Evolutionary conservation across 2,329 filamentous ascomycete species (phyloP).

Genomic region (Zasmidium citrigriseum): DNA sequence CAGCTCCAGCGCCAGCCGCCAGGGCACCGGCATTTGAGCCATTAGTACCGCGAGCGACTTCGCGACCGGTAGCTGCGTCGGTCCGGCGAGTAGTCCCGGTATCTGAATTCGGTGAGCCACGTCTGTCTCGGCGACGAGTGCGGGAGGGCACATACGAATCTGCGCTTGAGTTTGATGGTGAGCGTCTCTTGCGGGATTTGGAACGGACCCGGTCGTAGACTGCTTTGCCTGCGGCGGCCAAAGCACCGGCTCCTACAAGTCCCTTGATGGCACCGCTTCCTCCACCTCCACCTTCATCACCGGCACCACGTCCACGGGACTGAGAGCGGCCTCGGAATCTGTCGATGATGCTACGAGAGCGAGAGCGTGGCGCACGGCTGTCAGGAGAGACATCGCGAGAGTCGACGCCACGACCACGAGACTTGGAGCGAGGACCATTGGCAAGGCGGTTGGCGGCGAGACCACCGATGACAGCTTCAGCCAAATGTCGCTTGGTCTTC

Average conservation of each 20-base stretch:
- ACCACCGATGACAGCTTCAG: constrained; percentile 86
- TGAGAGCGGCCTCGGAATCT: constrained; percentile 54
- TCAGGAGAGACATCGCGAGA: constrained; percentile 42
- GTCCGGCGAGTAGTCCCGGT: constrained; percentile 38
- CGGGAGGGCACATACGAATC: constrained; percentile 56
- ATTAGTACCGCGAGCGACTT: constrained; percentile 40
- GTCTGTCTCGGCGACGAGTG: constrained; percentile 42
- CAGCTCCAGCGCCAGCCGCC: constrained; percentile 39
- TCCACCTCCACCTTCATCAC: constrained; percentile 45
- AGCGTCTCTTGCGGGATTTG: constrained; percentile 52
- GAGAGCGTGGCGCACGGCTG: constrained; percentile 54
- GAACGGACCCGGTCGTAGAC: constrained; percentile 58
- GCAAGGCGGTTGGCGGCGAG: constrained; percentile 82
- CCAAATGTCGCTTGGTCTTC: constrained; percentile 75
- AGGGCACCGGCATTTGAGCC: constrained; percentile 47
- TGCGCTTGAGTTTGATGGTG: constrained; percentile 48
- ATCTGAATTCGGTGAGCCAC: constrained; percentile 43
- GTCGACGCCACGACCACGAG: constrained; percentile 46
- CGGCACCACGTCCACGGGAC: constrained; percentile 41
- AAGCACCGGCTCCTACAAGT: constrained; percentile 50
- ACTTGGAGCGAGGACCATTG: constrained; percentile 73
- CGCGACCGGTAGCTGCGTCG: constrained; percentile 31
- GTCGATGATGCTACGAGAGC: constrained; percentile 61
- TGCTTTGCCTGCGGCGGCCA: constrained; percentile 53
- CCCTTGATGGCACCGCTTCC: constrained; percentile 49